Evolutionary conservation across 2,329 filamentous ascomycete genomes (phyloP).

Genomic region (Plectosphaerella plurivora): DNA sequence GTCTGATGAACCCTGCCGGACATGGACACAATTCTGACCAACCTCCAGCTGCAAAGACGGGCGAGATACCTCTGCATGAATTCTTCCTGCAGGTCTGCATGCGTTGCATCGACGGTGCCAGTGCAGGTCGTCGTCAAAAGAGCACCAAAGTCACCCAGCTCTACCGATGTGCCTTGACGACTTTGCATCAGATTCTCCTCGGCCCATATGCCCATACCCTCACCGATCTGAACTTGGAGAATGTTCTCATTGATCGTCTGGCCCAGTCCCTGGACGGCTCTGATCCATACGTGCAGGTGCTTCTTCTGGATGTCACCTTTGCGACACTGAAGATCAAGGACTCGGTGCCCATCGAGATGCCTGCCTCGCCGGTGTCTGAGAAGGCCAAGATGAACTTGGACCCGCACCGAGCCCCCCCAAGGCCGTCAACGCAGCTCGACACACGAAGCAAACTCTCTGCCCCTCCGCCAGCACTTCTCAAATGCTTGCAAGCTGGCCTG

Average conservation of each 20-base stretch:
- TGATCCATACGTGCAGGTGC: conserved; percentile 69
- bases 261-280: conserved; percentile 53
- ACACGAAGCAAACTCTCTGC: conserved; percentile 30
- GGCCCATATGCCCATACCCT: conserved; percentile 58
- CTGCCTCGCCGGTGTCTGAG: conserved; percentile 41
- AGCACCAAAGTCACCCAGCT: conserved; percentile 58
- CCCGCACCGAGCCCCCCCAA: conserved; percentile 28
- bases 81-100: conserved; percentile 65
- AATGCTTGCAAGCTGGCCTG: conserved; percentile 78
- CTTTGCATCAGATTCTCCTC: conserved; percentile 65
- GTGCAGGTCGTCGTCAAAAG: conserved; percentile 27
- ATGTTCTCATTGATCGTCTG: conserved; percentile 65
- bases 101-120: conserved; percentile 49
- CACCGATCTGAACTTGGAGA: conserved; percentile 63
- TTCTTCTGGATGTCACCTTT: conserved; percentile 74
- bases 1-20: conserved; percentile 18
- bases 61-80: conserved; percentile 59
- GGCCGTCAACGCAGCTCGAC: conserved; percentile 30
- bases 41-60: conserved; percentile 43
- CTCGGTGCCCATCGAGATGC: conserved; percentile 29
- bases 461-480: conserved; percentile 69
- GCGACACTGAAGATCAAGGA: conserved; percentile 66
- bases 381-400: conserved; percentile 39
- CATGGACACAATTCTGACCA: too few relatives aligned
- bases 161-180: conserved; percentile 64